Evolutionary conservation across 768 basidiomycete genomes (phyloP), one percentile per base, ranked within the genome.

Genomic region (Leccinum broughii): DNA sequence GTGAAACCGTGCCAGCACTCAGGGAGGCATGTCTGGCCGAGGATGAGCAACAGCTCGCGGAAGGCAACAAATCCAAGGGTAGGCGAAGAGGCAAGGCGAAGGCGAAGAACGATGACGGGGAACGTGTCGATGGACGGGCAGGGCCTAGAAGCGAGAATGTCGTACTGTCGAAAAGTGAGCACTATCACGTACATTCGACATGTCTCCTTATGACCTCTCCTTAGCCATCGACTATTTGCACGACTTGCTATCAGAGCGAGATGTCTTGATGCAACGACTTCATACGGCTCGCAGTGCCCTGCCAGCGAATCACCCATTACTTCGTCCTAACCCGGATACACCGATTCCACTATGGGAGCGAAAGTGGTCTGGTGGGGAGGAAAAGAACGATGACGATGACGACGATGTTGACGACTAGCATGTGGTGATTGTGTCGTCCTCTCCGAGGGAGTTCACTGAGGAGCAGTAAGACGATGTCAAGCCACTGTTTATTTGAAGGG

Each of bases 81-180:
- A 59, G 77, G 61, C 64, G 77, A 64, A 72, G 77, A 69, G 75
- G 73, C 41, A 72, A 71, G 62, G 71, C 65, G 24, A 79, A 71
- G 62, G 70, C 64, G 6, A 78, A 76, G 20, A 81, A 77, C 49
- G 80, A 79, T 17, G 85, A 82, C 5, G 83, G 78, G 4, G 86
- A 90, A 66, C 86, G 85, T 74, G 65, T 83, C 5, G 94, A 95
- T 66, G 93, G 94, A 11, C 78, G 95, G 28, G 90, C 92, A 0
- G 95, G 94, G 1, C 93, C 95, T 7, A 81, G 90, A 67, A 95
- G 93, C 71, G 94, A 96, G 77, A 92, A 93, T 60, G 84, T 95
- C 50, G 93, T 96, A 4, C 74, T 96, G 41, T 83, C 85, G 41
- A 94, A 95, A 75, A 93, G 94, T 95, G 69, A 67, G 92, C 61